These are phyloP conservation scores for Hylodesmum podocarpum DNA, from an alignment of 306 rosid species.

Conservation along the genomic window DNA sequence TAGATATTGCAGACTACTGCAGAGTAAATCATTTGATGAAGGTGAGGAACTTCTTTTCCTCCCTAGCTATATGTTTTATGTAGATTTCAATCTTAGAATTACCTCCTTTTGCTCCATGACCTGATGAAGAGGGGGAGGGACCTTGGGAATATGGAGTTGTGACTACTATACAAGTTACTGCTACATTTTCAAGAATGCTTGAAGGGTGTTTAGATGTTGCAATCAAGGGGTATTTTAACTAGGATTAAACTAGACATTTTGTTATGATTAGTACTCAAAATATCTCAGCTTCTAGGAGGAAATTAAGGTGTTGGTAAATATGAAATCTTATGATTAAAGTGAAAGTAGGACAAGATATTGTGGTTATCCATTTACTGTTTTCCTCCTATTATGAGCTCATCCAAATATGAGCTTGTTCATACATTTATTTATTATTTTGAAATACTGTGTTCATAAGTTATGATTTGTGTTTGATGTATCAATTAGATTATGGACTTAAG, in stretches of 20 bases:
- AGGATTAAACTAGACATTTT: background rate
- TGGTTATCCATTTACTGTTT: conserved; percentile 40
- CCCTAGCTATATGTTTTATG: background rate
- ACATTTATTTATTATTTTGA: too few species aligned
- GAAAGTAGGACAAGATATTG: conserved; percentile 23
- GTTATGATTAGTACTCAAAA: conserved; percentile 11
- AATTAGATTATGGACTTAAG: too few species aligned
- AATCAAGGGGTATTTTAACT: background rate
- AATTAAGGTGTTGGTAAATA: conserved; percentile 25
- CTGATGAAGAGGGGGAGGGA: conserved; percentile 32
- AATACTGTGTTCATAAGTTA: too few species aligned
- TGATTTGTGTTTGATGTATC: too few species aligned
- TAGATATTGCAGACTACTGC: background rate
- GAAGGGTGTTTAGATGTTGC: background rate
- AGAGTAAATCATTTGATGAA: background rate
- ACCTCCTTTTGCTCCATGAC: conserved; percentile 46
- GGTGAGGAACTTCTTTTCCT: background rate
- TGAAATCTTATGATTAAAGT: conserved; percentile 15
- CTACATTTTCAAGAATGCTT: background rate
- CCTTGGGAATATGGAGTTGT: background rate
- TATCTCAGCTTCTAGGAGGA: background rate
- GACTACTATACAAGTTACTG: background rate
- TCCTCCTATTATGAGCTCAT: too few species aligned
- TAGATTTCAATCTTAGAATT: background rate
- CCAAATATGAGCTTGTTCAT: too few species aligned